Percentiles rank a stretch among this genome's conserved stretches.
Evolutionary conservation across 2,329 filamentous ascomycete genomes (phyloP).

Genomic region (Stylonectria norvegica): DNA sequence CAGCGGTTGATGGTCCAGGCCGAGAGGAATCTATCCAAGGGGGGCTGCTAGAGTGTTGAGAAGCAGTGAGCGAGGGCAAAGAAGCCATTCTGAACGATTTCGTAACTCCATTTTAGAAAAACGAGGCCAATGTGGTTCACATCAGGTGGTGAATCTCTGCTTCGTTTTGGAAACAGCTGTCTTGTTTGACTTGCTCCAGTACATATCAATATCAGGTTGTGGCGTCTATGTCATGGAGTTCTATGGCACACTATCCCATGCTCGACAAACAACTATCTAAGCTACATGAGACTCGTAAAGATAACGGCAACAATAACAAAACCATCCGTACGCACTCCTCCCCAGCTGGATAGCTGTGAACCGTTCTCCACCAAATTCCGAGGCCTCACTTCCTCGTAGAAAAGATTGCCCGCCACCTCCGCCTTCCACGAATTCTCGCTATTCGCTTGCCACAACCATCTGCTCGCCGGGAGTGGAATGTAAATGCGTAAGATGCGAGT

Average conservation of each 20-base stretch:
- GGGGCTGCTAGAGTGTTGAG: conserved; percentile 7
- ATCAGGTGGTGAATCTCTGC: neutral
- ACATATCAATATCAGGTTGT: neutral
- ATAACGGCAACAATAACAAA: conserved; percentile 5
- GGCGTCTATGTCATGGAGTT: neutral
- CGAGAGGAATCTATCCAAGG: neutral
- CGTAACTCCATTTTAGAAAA: neutral
- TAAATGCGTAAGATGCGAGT: conserved; percentile 3
- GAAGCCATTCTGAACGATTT: neutral
- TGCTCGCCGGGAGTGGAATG: conserved; percentile 3
- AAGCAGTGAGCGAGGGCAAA: conserved; percentile 5
- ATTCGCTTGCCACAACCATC: conserved; percentile 2
- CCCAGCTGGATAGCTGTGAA: neutral
- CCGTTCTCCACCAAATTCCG: neutral
- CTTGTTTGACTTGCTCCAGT: neutral
- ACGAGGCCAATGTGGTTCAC: neutral
- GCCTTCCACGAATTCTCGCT: conserved; percentile 2
- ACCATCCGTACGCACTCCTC: conserved; percentile 5
- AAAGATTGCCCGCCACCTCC: neutral
- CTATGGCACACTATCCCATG: neutral
- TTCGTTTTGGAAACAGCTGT: neutral
- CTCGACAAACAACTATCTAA: neutral
- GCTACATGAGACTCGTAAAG: conserved; percentile 4
- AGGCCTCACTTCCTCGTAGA: neutral
- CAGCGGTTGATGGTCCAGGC: neutral